Conservation (phyloP, 2,329 filamentous ascomycete species). For the Drechslerella coelobrocha region DNA sequence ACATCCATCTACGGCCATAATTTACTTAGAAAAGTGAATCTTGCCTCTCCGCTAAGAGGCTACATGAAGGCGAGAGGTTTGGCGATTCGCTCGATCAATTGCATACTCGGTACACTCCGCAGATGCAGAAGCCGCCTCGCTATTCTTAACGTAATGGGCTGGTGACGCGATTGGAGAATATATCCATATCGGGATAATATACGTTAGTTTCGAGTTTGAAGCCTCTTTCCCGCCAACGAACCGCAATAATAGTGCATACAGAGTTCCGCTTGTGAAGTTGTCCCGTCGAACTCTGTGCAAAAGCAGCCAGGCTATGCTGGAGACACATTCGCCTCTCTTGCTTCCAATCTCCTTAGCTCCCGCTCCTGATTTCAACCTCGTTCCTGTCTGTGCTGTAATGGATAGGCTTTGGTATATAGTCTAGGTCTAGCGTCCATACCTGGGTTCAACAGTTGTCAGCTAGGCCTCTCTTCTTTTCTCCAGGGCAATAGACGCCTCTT, state of each 20-base stretch:
- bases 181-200: too few relatives aligned
- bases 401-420: neutral
- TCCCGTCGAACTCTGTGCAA: too few relatives aligned
- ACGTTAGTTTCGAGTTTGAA: too few relatives aligned
- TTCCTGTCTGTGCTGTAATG: neutral
- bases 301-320: too few relatives aligned
- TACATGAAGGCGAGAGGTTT: neutral
- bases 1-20: neutral
- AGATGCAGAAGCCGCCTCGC: neutral
- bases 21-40: neutral
- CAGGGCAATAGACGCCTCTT: too few relatives aligned
- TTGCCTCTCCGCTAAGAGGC: neutral
- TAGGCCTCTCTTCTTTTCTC: neutral
- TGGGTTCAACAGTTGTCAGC: neutral
- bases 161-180: neutral
- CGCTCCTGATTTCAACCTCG: neutral
- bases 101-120: neutral
- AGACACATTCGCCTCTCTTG: too few relatives aligned
- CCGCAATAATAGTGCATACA: too few relatives aligned
- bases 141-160: too few relatives aligned
- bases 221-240: too few relatives aligned
- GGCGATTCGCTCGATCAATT: constrained; percentile 1
- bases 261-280: too few relatives aligned
- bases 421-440: constrained; percentile 1
- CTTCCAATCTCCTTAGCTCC: too few relatives aligned